phyloP scores from a whole-genome alignment of 1,284 basidiomycete genomes.

The Puccinia horiana region DNA sequence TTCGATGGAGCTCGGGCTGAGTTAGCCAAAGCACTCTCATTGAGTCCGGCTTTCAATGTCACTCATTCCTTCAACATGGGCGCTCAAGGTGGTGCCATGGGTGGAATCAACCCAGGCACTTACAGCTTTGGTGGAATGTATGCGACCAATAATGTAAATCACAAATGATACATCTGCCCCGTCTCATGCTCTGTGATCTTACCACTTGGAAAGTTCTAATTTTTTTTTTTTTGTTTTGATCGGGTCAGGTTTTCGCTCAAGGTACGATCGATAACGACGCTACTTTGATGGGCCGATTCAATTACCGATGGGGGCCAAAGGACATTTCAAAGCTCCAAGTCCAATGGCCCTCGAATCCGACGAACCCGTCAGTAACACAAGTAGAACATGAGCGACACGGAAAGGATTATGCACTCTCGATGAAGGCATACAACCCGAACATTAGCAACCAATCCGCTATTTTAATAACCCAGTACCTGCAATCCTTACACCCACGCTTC shows the following conservation, averaged over 20 bases:
- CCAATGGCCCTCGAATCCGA: conserved; percentile 66
- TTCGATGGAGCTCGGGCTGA: conserved; percentile 97
- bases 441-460: conserved; percentile 84
- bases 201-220: neutral
- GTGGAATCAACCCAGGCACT: conserved; percentile 66
- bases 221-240: conserved; percentile 51
- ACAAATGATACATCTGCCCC: neutral
- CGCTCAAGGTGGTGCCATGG: conserved; percentile 61
- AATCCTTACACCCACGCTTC: conserved; percentile 88
- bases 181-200: neutral
- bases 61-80: conserved; percentile 92
- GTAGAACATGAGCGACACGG: conserved; percentile 94
- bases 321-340: conserved; percentile 85
- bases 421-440: conserved; percentile 90
- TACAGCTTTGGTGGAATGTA: conserved; percentile 96
- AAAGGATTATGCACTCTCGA: conserved; percentile 80
- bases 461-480: conserved; percentile 89
- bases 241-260: conserved; percentile 78
- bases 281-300: conserved; percentile 82
- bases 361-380: conserved; percentile 68
- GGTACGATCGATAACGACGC: conserved; percentile 92
- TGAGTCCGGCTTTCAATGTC: conserved; percentile 95
- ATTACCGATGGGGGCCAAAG: conserved; percentile 79
- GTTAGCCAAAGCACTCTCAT: conserved; percentile 87
- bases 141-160: conserved; percentile 75